Percentiles rank a stretch among this genome's conserved stretches.
phyloP scores from a whole-genome alignment of 2,329 filamentous ascomycete genomes.

The Rhynchosporium graminicola region DNA sequence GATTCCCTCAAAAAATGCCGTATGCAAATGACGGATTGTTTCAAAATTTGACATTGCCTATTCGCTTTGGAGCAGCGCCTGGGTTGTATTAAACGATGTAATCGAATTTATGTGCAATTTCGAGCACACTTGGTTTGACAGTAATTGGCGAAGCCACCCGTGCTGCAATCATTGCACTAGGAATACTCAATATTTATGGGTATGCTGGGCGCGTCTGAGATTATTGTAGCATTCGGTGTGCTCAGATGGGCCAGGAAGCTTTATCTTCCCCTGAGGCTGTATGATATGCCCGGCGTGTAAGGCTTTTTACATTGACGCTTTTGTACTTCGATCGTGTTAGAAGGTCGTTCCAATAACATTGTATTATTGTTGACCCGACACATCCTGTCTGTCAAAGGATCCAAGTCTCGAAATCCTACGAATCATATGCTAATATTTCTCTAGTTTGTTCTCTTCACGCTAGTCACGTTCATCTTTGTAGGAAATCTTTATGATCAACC shows the following conservation, averaged over 20 bases:
- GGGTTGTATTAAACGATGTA: no score
- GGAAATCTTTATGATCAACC: background rate
- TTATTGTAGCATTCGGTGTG: conserved; percentile 9
- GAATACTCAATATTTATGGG: background rate
- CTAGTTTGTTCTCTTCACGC: conserved; percentile 47
- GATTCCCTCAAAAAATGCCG: no score
- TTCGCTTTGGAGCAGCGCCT: no score
- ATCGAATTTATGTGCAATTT: no score
- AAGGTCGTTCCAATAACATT: background rate
- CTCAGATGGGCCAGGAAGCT: background rate
- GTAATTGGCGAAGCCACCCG: background rate
- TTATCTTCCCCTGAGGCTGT: background rate
- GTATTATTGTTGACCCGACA: background rate
- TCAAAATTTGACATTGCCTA: no score
- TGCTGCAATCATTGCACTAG: background rate
- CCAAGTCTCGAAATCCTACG: background rate
- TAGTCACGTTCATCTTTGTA: conserved; percentile 51
- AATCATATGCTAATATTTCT: no score
- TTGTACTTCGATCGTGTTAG: conserved; percentile 5
- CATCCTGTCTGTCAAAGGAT: background rate
- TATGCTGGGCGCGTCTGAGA: background rate
- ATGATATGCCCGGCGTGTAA: background rate
- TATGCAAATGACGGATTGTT: no score
- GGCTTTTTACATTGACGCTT: conserved; percentile 2
- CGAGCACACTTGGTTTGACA: no score